Conservation (phyloP, 2,329 filamentous ascomycete genomes). For the Colletotrichum tamarilloi region DNA sequence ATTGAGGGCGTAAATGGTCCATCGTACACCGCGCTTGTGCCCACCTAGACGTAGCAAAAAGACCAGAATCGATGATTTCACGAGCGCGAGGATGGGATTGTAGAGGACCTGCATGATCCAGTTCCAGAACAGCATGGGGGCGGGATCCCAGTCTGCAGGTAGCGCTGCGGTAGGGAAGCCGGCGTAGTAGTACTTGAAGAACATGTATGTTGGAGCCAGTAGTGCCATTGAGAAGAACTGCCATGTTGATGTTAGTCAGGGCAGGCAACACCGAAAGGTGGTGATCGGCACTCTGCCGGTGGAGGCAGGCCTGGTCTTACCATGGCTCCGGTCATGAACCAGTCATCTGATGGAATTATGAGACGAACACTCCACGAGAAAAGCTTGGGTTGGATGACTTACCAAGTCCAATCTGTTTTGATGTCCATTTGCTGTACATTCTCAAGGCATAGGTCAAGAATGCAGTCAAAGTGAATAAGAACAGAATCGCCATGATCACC, state of each 20-base stretch:
- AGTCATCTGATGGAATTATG: conserved; percentile 5
- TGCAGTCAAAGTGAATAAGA: conserved; percentile 42
- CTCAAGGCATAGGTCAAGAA: conserved; percentile 42
- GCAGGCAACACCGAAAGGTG: not conserved
- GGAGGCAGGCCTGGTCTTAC: not conserved
- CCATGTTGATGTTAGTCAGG: not conserved
- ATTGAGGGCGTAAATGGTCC: conserved; percentile 43
- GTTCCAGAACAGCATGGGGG: conserved; percentile 23
- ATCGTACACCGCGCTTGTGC: conserved; percentile 42
- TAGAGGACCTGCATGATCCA: conserved; percentile 49
- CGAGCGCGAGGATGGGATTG: conserved; percentile 56
- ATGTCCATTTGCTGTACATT: conserved; percentile 36
- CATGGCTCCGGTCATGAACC: conserved; percentile 23
- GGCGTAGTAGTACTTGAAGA: conserved; percentile 26
- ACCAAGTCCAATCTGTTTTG: conserved; percentile 21
- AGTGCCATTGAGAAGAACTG: conserved; percentile 18
- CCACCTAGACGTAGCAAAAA: conserved; percentile 46
- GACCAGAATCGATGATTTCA: conserved; percentile 48
- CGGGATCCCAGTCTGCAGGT: conserved; percentile 15
- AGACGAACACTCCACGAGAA: not conserved
- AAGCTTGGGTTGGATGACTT: not conserved
- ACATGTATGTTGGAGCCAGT: conserved; percentile 22
- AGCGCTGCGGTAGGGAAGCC: conserved; percentile 13
- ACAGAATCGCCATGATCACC: conserved; percentile 43
- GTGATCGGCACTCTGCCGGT: conserved; percentile 5